A percentile compares a stretch with the other conserved stretches of the same genome.
phyloP scores from a whole-genome alignment of 106 monocot species.

The Triglochin maritima region DNA sequence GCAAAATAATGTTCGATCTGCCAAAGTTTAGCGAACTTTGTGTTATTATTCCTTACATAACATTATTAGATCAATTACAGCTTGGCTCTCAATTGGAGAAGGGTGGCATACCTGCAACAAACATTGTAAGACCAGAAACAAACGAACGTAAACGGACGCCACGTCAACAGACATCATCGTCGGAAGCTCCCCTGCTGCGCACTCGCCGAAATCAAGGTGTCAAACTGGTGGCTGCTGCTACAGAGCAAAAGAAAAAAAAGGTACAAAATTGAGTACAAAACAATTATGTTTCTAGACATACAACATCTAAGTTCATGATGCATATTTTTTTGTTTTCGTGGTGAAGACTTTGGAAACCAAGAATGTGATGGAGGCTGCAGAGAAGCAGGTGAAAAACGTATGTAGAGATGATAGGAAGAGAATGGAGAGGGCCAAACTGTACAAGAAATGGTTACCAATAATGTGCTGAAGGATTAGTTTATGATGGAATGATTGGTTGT shows the following conservation, averaged over 20 bases:
- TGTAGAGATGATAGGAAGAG: constrained; percentile 16
- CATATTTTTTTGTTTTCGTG: not conserved
- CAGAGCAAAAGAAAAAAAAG: constrained; percentile 1
- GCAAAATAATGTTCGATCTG: not conserved
- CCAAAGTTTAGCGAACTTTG: not conserved
- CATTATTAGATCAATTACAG: constrained; percentile 1
- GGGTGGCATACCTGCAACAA: not conserved
- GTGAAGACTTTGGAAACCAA: constrained; percentile 6
- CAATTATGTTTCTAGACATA: not conserved
- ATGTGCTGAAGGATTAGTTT: constrained; percentile 20
- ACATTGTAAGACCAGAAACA: not conserved
- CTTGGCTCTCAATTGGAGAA: constrained; percentile 18
- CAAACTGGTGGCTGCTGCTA: not conserved
- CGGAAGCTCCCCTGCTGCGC: constrained; percentile 2
- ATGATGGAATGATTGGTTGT: not conserved
- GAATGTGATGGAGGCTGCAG: constrained; percentile 6
- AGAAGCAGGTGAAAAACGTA: constrained; percentile 15
- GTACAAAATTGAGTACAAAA: not conserved
- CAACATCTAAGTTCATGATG: not conserved
- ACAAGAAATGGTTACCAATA: constrained; percentile 25
- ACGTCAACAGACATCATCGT: not conserved
- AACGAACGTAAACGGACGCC: not conserved
- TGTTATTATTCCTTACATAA: not conserved
- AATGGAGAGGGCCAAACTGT: constrained; percentile 5
- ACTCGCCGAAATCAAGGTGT: not conserved